Evolutionary conservation across 306 rosid species (phyloP), one percentile per base, ranked within the genome.

Genomic region (Citrullus mucosospermus): DNA sequence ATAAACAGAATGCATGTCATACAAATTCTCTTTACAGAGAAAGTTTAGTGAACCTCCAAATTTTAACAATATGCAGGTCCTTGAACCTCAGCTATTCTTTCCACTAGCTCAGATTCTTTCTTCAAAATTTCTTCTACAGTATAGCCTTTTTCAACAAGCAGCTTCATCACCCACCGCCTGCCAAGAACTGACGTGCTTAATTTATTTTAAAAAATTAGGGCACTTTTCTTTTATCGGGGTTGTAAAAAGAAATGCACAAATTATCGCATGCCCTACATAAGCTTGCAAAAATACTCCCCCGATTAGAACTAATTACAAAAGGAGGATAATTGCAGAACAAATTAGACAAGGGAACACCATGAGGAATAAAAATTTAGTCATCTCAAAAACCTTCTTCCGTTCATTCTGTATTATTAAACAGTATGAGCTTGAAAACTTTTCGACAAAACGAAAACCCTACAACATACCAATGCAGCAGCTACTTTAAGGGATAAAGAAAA

Each of bases 61-160:
- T 81, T 57, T 86, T 80, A 88, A 82, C 43, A 87, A 60, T 80
- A 84, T 34, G 81, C 46, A 81, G 84, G 85, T 87, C 82, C 77
- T 81, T 86, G 86, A 79, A 95, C 97, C 97, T 95, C 97, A 11
- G 96, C 97, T 85, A 87, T 87, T 88, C 88, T 95, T 86, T 92
- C 96, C 88, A 89, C 98, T 85, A 95, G 89, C 86, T 92, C 92
- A 86, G 97, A 95, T 86, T 95, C 98, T 83, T 89, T 92, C 82
- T 77, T 78, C 87, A 92, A 73, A 84, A 91, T 90, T 77, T 92
- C 93, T 70, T 84, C 85, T 72, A 88, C 69, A 80, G 83, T 82
- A 81, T 93, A 80, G 83, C 87, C 86, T 78, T 81, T 89, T 83
- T 89, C 87, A 78, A 87, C 80, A 63, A 95, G 84, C 80, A 88